Base-by-base conservation (phyloP, 106 monocot genomes). In the Acanthochlamys bracteata region DNA sequence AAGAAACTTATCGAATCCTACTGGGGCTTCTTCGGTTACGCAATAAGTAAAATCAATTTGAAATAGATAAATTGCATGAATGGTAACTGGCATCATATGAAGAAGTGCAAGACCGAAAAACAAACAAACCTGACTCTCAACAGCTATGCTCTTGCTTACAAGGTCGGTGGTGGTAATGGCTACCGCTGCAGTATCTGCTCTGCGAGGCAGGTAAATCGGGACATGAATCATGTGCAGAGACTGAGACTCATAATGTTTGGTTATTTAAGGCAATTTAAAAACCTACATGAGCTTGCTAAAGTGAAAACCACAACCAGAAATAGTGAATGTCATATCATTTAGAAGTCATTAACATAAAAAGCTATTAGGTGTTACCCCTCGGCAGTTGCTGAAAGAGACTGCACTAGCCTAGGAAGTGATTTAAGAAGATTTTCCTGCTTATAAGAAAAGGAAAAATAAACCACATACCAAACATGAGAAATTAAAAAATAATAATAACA, bases 91-190 rank as follows among this genome's bases (percentile, higher is more conserved):
- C 43, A 13, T 7, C 13, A 45, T 13, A 13, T 45, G 43, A 7
- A 7, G 13, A 13, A 13, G 13, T 45, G 10, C 13, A 45, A 45
- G 43, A 45, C 43, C 43, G 25, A 59, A 24, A 58, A 19, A 4
- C 14, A 57, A 41, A 24, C 68, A 58, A 26, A 98, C 98, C 92
- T 98, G 71, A 59, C 85, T 79, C 76, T 92, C 85, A 59, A 98
- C 57, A 26, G 98, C 88, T 16, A 89, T 65, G 71, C 92, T 92
- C 76, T 92, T 98, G 85, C 92, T 92, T 47, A 98, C 98, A 72
- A 98, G 92, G 59, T 98, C 98, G 47, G 98, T 98, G 11, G 98
- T 98, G 40, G 98, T 98, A 64, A 98, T 98, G 24, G 92, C 98
- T 9, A 98, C 75, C 40, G 98, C 92, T 62, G 98, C 92, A 75